Conservation (phyloP, 768 basidiomycete species). For the Termitomyces sp. region DNA sequence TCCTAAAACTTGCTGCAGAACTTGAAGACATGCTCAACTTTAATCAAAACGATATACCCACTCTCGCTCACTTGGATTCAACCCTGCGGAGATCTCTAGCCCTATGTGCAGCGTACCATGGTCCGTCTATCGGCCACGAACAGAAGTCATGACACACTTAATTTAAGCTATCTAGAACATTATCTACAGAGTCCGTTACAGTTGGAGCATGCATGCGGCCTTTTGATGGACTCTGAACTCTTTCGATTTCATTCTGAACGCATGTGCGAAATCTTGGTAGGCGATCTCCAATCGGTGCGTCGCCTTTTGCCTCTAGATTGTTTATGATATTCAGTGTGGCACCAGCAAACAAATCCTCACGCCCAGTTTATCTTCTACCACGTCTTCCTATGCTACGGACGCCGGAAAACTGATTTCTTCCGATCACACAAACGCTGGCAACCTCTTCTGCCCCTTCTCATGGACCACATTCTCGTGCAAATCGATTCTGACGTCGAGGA, state of each 20-base stretch:
- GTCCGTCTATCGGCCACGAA: constrained; percentile 34
- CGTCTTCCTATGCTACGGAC: constrained; percentile 72
- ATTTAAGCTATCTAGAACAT: constrained; percentile 51
- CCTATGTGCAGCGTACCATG: constrained; percentile 83
- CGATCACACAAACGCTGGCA: constrained; percentile 82
- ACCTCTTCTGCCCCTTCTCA: constrained; percentile 71
- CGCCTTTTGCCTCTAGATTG: constrained; percentile 1
- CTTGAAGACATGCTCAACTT: constrained; percentile 78
- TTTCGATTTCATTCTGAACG: constrained; percentile 90
- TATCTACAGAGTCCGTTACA: constrained; percentile 83
- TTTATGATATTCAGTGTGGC: constrained; percentile 6
- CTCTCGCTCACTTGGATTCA: constrained; percentile 72
- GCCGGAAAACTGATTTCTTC: constrained; percentile 61
- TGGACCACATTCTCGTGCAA: constrained; percentile 81
- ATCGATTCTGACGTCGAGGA: constrained; percentile 74
- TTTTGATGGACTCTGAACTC: constrained; percentile 79
- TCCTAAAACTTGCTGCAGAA: constrained; percentile 41
- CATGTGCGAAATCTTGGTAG: constrained; percentile 76
- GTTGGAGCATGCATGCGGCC: constrained; percentile 74
- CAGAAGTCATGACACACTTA: background rate
- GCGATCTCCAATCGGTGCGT: constrained; percentile 63
- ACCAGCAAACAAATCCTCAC: constrained; percentile 81
- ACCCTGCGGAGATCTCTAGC: constrained; percentile 71
- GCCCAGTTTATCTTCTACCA: constrained; percentile 73
- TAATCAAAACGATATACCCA: constrained; percentile 54